Conservation (phyloP, 306 rosid genomes). For the Datisca glomerata region DNA sequence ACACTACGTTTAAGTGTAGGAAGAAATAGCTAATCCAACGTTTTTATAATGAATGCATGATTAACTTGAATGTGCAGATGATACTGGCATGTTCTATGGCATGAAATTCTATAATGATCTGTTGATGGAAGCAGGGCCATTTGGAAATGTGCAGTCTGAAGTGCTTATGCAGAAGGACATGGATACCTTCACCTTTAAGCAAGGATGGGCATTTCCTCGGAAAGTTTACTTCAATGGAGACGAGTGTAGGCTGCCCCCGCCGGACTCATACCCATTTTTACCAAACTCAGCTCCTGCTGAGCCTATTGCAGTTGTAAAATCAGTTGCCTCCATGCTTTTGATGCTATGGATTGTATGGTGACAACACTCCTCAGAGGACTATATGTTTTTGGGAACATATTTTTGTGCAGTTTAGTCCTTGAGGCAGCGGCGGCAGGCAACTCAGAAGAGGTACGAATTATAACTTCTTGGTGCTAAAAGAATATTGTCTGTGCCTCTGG, state of each 20-base stretch:
- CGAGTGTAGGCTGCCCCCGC: conserved; percentile 86
- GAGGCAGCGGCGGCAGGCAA: conserved; percentile 6
- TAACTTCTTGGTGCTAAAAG: no score
- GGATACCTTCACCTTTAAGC: conserved; percentile 64
- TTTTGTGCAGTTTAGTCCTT: neutral
- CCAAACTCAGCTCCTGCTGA: conserved; percentile 46
- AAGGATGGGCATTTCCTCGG: conserved; percentile 97
- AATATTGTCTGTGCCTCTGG: no score
- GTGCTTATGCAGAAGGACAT: conserved; percentile 64
- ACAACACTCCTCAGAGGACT: neutral
- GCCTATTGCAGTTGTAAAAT: conserved; percentile 10
- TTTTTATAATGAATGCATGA: neutral
- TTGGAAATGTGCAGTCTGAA: conserved; percentile 82
- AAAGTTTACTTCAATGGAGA: conserved; percentile 85
- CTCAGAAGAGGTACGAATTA: no score
- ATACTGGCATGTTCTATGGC: conserved; percentile 92
- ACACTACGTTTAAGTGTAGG: no score
- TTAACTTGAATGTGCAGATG: conserved; percentile 46
- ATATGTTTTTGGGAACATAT: no score
- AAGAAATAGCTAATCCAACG: neutral
- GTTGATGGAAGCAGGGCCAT: conserved; percentile 81
- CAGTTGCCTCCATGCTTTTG: conserved; percentile 20
- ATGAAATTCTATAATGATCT: conserved; percentile 80
- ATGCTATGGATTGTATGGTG: conserved; percentile 25
- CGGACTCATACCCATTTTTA: conserved; percentile 69